phyloP scores from a whole-genome alignment of 805 yeast species.

The Myxozyma vanderwaltii region DNA sequence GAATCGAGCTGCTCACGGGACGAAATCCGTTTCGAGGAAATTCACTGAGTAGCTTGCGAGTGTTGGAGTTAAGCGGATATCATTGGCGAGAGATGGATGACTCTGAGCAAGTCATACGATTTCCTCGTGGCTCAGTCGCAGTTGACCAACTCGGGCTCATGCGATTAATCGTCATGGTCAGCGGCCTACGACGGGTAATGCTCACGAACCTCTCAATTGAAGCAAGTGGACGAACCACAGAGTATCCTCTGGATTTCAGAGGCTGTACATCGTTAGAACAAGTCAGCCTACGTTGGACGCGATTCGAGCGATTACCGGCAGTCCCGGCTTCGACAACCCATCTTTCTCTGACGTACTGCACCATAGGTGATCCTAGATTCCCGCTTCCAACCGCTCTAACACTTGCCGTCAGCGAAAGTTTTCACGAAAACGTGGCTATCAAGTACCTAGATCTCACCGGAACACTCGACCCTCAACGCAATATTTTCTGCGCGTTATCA shows the following conservation, averaged over 20 bases:
- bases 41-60: background rate
- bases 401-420: background rate
- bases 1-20: background rate
- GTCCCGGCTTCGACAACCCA: background rate
- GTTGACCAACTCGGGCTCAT: constrained; percentile 3
- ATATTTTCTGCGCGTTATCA: constrained; percentile 1
- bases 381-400: background rate
- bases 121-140: background rate
- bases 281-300: background rate
- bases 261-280: background rate
- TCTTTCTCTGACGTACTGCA: background rate
- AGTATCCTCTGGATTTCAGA: constrained; percentile 4
- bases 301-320: constrained; percentile 3
- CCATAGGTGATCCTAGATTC: constrained; percentile 3
- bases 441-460: background rate
- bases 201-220: constrained; percentile 1
- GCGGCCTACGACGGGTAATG: background rate
- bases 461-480: constrained; percentile 1
- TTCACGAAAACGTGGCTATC: background rate
- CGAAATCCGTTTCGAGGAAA: constrained; percentile 3
- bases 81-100: constrained; percentile 6
- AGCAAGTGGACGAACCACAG: background rate
- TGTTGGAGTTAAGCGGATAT: background rate
- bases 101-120: background rate
- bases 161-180: background rate